Conservation (phyloP, 2,329 filamentous ascomycete species). For the Verticillium dahliae region DNA sequence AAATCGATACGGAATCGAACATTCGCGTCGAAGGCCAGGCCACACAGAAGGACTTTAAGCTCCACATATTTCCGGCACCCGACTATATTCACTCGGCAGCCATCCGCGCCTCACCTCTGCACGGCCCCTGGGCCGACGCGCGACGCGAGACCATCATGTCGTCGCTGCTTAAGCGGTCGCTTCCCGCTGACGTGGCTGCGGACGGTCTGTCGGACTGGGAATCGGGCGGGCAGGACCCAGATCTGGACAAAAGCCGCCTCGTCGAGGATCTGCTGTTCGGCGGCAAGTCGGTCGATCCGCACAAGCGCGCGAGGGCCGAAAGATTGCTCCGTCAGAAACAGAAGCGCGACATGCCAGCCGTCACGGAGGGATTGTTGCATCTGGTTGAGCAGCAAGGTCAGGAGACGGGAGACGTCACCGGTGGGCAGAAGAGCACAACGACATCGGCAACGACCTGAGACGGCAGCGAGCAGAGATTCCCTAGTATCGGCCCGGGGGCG, state of each 20-base stretch:
- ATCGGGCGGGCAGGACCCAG: constrained; percentile 16
- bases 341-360: constrained; percentile 1
- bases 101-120: constrained; percentile 27
- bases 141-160: constrained; percentile 22
- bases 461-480: neutral
- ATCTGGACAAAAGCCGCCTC: constrained; percentile 12
- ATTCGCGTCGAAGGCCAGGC: constrained; percentile 3
- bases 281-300: constrained; percentile 5
- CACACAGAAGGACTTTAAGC: constrained; percentile 27
- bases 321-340: constrained; percentile 1
- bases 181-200: constrained; percentile 29
- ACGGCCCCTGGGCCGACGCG: constrained; percentile 33
- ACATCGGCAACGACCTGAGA: neutral
- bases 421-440: neutral
- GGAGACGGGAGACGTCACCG: neutral
- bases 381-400: neutral
- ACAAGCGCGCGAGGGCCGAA: constrained; percentile 6
- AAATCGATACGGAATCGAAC: neutral
- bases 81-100: constrained; percentile 31
- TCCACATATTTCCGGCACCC: constrained; percentile 31
- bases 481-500: neutral
- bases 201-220: constrained; percentile 39
- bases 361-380: constrained; percentile 9
- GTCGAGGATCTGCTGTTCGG: constrained; percentile 15
- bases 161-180: constrained; percentile 26